phyloP scores from a whole-genome alignment of 345 rosid species.

The Carallia pectinifolia region DNA sequence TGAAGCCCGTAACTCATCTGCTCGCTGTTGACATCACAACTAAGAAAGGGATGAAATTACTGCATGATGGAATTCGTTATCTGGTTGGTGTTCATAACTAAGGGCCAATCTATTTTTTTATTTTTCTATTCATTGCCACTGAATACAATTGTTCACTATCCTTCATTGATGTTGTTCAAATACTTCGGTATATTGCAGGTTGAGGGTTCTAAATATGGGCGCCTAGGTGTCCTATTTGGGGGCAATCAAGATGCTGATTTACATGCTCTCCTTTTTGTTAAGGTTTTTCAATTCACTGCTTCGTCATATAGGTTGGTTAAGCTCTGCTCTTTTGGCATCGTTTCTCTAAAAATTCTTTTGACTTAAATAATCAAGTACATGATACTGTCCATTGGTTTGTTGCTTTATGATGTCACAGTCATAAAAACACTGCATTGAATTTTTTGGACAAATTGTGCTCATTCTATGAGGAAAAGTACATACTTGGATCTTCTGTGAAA shows the following conservation, averaged over 20 bases:
- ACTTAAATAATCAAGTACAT: background rate
- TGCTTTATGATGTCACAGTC: conserved; percentile 47
- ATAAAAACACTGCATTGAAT: conserved; percentile 61
- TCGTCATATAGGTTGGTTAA: conserved; percentile 69
- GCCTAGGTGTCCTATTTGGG: conserved; percentile 77
- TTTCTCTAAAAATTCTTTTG: background rate
- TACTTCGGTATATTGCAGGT: conserved; percentile 47
- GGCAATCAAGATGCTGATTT: conserved; percentile 48
- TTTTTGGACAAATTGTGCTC: conserved; percentile 78
- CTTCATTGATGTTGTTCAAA: conserved; percentile 26
- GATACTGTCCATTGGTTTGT: conserved; percentile 18
- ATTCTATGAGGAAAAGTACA: conserved; percentile 63
- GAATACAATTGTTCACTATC: conserved; percentile 1
- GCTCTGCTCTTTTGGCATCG: conserved; percentile 9
- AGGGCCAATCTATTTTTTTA: background rate
- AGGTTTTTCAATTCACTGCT: conserved; percentile 63
- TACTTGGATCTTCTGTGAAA: conserved; percentile 45
- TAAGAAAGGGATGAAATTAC: conserved; percentile 72
- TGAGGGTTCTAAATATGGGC: conserved; percentile 75
- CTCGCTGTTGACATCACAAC: conserved; percentile 77
- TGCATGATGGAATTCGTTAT: conserved; percentile 81
- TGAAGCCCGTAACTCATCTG: conserved; percentile 97
- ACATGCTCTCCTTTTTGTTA: conserved; percentile 58
- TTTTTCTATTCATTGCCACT: background rate
- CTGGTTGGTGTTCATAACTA: conserved; percentile 51